Evolutionary conservation across 805 yeast species (phyloP).

Genomic region (Saccharomycopsis synnaedendra): DNA sequence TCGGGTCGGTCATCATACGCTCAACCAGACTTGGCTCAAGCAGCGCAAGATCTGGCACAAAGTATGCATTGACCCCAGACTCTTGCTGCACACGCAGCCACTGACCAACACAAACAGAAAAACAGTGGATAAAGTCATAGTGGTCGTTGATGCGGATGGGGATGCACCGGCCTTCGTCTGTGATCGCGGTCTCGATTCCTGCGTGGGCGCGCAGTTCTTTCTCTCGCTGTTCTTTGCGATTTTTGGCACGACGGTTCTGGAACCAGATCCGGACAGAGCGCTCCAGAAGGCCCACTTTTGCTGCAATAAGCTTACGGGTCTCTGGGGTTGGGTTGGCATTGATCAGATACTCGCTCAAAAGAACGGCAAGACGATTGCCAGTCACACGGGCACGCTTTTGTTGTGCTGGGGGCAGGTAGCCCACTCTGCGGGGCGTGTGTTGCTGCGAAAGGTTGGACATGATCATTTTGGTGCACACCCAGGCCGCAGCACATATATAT

Average conservation of each 20-base stretch:
- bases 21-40: slow-evolving; percentile 58
- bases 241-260: slow-evolving; percentile 77
- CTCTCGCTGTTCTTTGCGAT: slow-evolving; percentile 48
- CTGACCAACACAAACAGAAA: slow-evolving; percentile 60
- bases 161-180: slow-evolving; percentile 22
- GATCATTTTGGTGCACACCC: not conserved
- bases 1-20: slow-evolving; percentile 47
- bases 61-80: slow-evolving; percentile 26
- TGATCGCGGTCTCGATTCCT: slow-evolving; percentile 1
- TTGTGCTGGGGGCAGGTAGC: not conserved
- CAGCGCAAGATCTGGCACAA: slow-evolving; percentile 40
- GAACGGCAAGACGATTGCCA: slow-evolving; percentile 65
- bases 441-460: too few relatives aligned
- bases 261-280: slow-evolving; percentile 90
- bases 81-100: slow-evolving; percentile 77
- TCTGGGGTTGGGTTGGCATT: slow-evolving; percentile 73
- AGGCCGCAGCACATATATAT: not conserved
- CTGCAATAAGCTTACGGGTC: slow-evolving; percentile 56
- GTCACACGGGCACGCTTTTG: slow-evolving; percentile 56
- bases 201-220: slow-evolving; percentile 20
- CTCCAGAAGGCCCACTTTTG: slow-evolving; percentile 70
- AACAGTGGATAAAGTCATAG: slow-evolving; percentile 57
- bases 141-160: slow-evolving; percentile 52
- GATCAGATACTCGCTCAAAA: slow-evolving; percentile 55
- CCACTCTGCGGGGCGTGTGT: not conserved